Percentiles rank a stretch among this genome's conserved stretches.
These are phyloP conservation scores for Aspergillus nidulans DNA, from an alignment of 495 filamentous ascomycete species.

Conservation along the genomic window DNA sequence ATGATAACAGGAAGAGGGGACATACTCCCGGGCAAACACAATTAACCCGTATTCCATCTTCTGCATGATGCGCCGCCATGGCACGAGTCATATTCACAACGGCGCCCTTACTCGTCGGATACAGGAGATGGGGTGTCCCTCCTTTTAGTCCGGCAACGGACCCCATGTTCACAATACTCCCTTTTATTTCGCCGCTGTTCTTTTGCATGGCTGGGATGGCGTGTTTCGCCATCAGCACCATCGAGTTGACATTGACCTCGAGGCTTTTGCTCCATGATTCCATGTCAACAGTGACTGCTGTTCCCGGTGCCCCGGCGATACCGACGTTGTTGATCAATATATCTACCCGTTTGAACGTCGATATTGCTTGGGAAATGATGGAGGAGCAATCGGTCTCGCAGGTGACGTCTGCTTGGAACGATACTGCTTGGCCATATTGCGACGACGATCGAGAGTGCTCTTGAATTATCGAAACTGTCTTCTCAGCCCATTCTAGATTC, in stretches of 20 bases:
- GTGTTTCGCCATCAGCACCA: conserved; percentile 54
- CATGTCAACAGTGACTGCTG: conserved; percentile 52
- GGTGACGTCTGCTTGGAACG: conserved; percentile 47
- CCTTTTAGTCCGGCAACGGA: conserved; percentile 53
- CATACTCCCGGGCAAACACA: conserved; percentile 51
- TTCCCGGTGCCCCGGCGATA: conserved; percentile 47
- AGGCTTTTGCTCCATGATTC: conserved; percentile 48
- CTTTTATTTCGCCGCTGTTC: conserved; percentile 32
- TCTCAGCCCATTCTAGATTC: conserved; percentile 39
- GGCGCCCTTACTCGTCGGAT: conserved; percentile 59
- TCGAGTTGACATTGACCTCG: conserved; percentile 54
- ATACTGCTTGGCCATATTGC: conserved; percentile 26
- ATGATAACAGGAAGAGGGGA: background rate
- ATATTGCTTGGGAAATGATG: conserved; percentile 34
- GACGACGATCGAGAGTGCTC: conserved; percentile 9
- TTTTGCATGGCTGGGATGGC: conserved; percentile 50
- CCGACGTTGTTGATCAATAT: conserved; percentile 58
- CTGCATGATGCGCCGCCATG: conserved; percentile 55
- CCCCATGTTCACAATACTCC: conserved; percentile 55
- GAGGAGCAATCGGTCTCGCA: conserved; percentile 40
- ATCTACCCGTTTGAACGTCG: conserved; percentile 46
- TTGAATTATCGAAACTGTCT: conserved; percentile 45
- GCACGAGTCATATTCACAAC: conserved; percentile 56
- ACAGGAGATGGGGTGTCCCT: conserved; percentile 55
- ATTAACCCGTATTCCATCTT: conserved; percentile 52